Base-by-base conservation (phyloP, 495 filamentous ascomycete species). In the Astrothelium subdiscretum region DNA sequence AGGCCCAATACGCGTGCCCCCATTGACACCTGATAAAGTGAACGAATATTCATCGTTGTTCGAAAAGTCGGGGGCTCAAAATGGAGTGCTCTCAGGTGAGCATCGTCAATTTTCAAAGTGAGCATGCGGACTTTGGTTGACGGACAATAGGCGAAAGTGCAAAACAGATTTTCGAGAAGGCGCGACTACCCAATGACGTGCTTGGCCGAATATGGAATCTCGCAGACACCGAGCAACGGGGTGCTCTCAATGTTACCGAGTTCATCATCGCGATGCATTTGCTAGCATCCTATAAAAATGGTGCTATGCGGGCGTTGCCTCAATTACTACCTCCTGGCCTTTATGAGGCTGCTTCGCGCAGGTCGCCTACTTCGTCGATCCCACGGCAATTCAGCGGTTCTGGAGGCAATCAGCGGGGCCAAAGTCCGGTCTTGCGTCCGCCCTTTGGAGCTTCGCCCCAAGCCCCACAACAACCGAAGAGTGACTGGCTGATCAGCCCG, bases 241-340 rank as follows among this genome's bases (percentile, higher is more conserved):
- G 94, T 29, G 85, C 85, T 35, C 82, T 98, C n/a, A 88, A 89
- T 65, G 78, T 84, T 66, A 92, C 91, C 13, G 94, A 97, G 63
- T 98, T 98, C 72, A 87, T 97, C 68, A 94, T 98, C 67, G 92
- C 95, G 12, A 98, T 98, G 94, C 94, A 98, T 76, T 80, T 98
- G 31, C 78, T 98, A 59, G 89, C 89, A 4, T 96, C 92, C 6
- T 91, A 85, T 72, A 96, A 92, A 76, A 88, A 84, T 26, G 89
- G 92, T 29, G 79, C 82, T 6, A 79, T 98, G 73, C 83, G 86
- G 60, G 87, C 81, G 52, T 78, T 97, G 64, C 94, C 94, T 27
- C 86, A 79, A 62, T 85, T 87, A 38, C 81, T 98, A 1, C 95
- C 95, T 29, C 83, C 89, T 20, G 88, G 88, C 2, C 78, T 98